phyloP scores from a whole-genome alignment of 2,329 filamentous ascomycete species.

The Metarhizium humberi region DNA sequence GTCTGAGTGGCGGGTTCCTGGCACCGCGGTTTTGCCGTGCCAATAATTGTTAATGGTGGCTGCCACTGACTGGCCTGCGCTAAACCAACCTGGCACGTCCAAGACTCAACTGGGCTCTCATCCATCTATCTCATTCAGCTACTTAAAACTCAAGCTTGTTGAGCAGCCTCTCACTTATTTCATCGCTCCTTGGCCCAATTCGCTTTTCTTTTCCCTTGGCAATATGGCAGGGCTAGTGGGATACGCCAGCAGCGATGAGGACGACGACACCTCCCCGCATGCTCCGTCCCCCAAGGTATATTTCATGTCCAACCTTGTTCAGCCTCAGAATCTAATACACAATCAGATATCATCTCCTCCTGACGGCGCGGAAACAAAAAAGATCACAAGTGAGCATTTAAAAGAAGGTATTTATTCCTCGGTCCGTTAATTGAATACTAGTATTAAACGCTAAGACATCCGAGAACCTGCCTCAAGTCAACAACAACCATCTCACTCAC shows the following conservation, averaged over 20 bases:
- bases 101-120: neutral
- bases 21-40: neutral
- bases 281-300: neutral
- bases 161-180: neutral
- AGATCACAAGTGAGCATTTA: neutral
- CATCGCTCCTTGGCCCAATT: neutral
- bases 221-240: slow-evolving; percentile 36
- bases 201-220: neutral
- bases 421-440: neutral
- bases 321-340: neutral
- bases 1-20: neutral
- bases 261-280: slow-evolving; percentile 22
- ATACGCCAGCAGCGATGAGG: slow-evolving; percentile 44
- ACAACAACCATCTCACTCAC: neutral
- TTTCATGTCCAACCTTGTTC: neutral
- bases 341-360: neutral
- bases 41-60: neutral
- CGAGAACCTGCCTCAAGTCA: neutral
- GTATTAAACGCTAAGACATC: neutral
- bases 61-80: neutral
- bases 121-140: neutral
- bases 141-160: neutral
- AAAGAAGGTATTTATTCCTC: neutral
- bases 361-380: neutral
- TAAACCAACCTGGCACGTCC: neutral